Evolutionary conservation across 106 monocot genomes (phyloP), one percentile per base, ranked within the genome.

Genomic region (Cymbidium sinense): DNA sequence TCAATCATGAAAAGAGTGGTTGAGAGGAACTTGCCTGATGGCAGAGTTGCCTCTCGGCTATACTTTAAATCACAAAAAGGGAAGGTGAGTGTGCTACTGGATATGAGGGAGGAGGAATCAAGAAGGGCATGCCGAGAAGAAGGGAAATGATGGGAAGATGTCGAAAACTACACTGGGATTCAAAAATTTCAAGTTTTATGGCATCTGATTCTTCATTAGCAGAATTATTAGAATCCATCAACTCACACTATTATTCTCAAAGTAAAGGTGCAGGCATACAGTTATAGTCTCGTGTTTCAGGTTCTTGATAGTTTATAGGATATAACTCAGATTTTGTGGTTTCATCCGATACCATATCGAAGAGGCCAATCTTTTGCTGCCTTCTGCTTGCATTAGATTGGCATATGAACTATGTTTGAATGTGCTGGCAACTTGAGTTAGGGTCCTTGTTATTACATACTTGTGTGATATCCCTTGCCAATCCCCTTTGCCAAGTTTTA

Each of bases 381-480:
- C 87, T 82, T 77, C 79, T 76, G 21, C n/a, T 82, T 10, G 79
- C 75, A 80, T 88, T 88, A 12, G 76, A 65, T 73, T 88, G 87
- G 37, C 87, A 82, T 23, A 88, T 84, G 70, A 84, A 87, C 52
- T 84, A 84, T 41, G 84, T 87, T 39, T 87, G 87, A 76, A 84
- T 84, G 73, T 87, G 71, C 87, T 87, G 13, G 87, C 87, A 7
- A 87, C 87, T 76, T 87, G 87, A 51, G 87, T 87, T n/a, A 82
- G 84, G 0, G 87, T 84, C 43, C 87, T 78, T 44, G 87, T 79
- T 43, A 88, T 37, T 30, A 88, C 87, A 79, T 30, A 88, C 61
- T 84, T 80, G 41, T 82, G 87, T 28, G 87, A 79, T 82, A 88
- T 88, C 18, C 84, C 87, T 51, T 82, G 78, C 87, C 87, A 88